phyloP scores from a whole-genome alignment of 169 alveolate species.

The Plasmodium relictum region DNA sequence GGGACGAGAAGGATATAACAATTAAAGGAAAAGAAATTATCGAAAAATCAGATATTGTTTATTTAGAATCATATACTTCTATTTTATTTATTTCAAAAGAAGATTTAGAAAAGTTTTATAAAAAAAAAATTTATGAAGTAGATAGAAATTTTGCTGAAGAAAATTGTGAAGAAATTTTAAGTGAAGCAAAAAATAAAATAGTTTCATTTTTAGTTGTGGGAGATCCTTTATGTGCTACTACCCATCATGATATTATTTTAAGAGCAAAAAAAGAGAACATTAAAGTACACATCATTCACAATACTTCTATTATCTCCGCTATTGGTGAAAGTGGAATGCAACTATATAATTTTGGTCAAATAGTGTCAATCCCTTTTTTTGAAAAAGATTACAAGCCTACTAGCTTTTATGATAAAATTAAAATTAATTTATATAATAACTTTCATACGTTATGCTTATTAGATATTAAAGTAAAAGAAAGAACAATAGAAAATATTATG shows the following conservation, averaged over 20 bases:
- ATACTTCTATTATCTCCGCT: conserved; percentile 87
- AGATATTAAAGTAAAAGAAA: conserved; percentile 98
- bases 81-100: conserved; percentile 88
- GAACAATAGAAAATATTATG: conserved; percentile 95
- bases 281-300: conserved; percentile 94
- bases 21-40: conserved; percentile 93
- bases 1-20: conserved; percentile 94
- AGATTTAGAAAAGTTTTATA: conserved; percentile 86
- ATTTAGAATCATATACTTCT: conserved; percentile 96
- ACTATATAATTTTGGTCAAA: conserved; percentile 98
- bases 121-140: conserved; percentile 92
- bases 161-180: conserved; percentile 91
- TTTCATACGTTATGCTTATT: conserved; percentile 96
- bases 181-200: conserved; percentile 89
- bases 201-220: conserved; percentile 96
- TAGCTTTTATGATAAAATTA: conserved; percentile 96
- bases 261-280: conserved; percentile 94
- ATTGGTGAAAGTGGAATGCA: conserved; percentile 88
- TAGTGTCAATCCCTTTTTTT: conserved; percentile 98
- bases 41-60: conserved; percentile 89
- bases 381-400: conserved; percentile 98
- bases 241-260: conserved; percentile 95
- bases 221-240: conserved; percentile 97
- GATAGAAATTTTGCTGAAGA: conserved; percentile 96
- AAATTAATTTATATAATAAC: conserved; percentile 90